These are phyloP conservation scores for Pisolithus sp. DNA, from an alignment of 768 basidiomycete species.

Conservation along the genomic window DNA sequence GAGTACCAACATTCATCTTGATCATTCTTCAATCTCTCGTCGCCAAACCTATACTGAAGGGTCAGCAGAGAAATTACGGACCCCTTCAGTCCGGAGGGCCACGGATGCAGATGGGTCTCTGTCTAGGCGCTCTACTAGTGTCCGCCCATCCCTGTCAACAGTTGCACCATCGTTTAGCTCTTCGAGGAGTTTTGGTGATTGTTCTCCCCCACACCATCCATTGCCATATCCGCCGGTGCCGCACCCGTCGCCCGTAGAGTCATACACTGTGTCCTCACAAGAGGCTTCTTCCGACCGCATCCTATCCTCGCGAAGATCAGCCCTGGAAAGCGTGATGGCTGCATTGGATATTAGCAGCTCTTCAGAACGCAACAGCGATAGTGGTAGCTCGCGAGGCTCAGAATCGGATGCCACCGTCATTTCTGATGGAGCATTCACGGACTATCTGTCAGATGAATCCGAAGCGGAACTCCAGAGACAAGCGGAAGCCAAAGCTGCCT, in stretches of 20 bases:
- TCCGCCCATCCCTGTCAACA: slow-evolving; percentile 40
- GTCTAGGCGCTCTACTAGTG: slow-evolving; percentile 41
- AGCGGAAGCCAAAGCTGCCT: slow-evolving; percentile 72
- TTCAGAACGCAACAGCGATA: slow-evolving; percentile 58
- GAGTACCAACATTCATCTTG: slow-evolving; percentile 41
- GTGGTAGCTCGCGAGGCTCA: slow-evolving; percentile 43
- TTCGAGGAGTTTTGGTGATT: slow-evolving; percentile 17
- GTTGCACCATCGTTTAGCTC: slow-evolving; percentile 29
- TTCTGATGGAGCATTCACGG: slow-evolving; percentile 83
- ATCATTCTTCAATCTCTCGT: slow-evolving; percentile 38
- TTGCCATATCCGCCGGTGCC: slow-evolving; percentile 18
- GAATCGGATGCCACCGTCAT: slow-evolving; percentile 72
- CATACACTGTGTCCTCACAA: slow-evolving; percentile 18
- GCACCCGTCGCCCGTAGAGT: slow-evolving; percentile 19
- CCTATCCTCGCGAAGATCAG: slow-evolving; percentile 25
- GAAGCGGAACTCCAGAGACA: slow-evolving; percentile 83
- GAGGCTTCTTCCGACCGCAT: slow-evolving; percentile 30
- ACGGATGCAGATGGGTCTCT: slow-evolving; percentile 47
- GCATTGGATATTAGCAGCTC: slow-evolving; percentile 34
- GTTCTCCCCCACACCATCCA: slow-evolving; percentile 11
- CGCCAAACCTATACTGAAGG: slow-evolving; percentile 48
- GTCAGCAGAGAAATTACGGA: slow-evolving; percentile 48
- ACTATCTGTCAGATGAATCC: slow-evolving; percentile 90
- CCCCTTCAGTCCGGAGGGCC: slow-evolving; percentile 57
- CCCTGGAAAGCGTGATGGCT: slow-evolving; percentile 35